Evolutionary conservation across 2,329 filamentous ascomycete species (phyloP).

Genomic region (Pseudogymnoascus verrucosus): DNA sequence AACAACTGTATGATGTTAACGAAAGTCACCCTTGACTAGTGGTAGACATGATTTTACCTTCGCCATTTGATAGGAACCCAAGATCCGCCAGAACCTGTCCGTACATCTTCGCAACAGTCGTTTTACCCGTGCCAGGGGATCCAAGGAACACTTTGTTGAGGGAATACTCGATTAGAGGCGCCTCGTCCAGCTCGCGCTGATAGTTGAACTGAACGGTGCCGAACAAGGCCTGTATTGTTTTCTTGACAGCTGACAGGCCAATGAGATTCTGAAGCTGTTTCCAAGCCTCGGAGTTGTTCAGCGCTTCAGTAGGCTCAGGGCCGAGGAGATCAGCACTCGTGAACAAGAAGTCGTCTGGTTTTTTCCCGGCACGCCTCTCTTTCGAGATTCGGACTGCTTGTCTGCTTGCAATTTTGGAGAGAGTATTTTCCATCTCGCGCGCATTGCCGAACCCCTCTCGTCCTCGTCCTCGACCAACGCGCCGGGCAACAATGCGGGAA

Average conservation of each 20-base stretch:
- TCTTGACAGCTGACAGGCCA: not conserved
- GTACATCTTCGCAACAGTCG: not conserved
- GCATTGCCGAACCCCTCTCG: too few relatives aligned
- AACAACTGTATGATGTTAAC: slow-evolving; percentile 30
- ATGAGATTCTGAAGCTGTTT: not conserved
- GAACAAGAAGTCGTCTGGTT: not conserved
- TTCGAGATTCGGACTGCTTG: too few relatives aligned
- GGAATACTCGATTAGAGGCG: not conserved
- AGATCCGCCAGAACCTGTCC: not conserved
- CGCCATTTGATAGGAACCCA: not conserved
- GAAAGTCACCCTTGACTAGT: too few relatives aligned
- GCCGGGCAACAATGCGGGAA: too few relatives aligned
- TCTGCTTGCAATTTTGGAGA: too few relatives aligned
- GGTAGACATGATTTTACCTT: slow-evolving; percentile 17
- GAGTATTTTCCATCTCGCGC: too few relatives aligned
- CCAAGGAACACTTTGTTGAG: not conserved
- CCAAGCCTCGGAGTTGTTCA: not conserved
- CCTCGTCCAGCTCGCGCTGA: not conserved
- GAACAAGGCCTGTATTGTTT: too few relatives aligned
- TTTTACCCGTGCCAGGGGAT: not conserved
- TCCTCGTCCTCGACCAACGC: too few relatives aligned
- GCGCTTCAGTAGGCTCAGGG: not conserved
- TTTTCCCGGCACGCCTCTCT: too few relatives aligned
- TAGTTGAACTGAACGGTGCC: not conserved
- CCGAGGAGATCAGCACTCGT: not conserved